A percentile compares a stretch with the other conserved stretches of the same genome.
Conservation (phyloP, 2,329 filamentous ascomycete species). For the Didymella pomorum region DNA sequence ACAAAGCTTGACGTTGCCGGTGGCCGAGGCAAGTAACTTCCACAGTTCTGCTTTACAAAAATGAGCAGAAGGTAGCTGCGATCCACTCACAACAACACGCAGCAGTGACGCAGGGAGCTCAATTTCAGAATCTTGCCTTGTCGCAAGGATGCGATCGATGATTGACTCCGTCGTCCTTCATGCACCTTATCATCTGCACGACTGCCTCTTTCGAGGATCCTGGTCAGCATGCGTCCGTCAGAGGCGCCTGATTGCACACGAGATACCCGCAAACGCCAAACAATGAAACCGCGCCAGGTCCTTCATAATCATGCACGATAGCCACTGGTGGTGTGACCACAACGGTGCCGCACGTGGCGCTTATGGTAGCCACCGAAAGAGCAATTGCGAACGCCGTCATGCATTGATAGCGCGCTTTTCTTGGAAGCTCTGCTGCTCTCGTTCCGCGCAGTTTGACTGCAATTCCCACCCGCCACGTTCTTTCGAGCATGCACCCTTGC, state of each 20-base stretch:
- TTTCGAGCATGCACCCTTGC: neutral
- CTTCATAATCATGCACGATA: neutral
- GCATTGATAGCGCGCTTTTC: neutral
- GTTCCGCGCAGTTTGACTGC: neutral
- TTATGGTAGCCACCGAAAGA: neutral
- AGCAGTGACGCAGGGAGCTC: neutral
- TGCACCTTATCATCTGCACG: constrained; percentile 1
- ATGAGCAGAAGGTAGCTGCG: neutral
- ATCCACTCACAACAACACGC: neutral
- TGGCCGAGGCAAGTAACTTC: neutral
- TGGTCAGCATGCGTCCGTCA: neutral
- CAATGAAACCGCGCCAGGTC: constrained; percentile 9
- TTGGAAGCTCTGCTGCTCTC: neutral
- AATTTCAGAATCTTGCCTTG: neutral
- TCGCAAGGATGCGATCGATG: constrained; percentile 1
- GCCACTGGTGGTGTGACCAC: constrained; percentile 3
- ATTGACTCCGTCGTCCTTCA: constrained; percentile 4
- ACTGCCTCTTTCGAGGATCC: constrained; percentile 1
- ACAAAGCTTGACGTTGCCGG: neutral
- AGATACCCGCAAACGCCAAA: neutral
- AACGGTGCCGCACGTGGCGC: constrained; percentile 9
- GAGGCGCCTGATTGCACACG: neutral
- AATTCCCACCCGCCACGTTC: neutral
- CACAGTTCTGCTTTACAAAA: neutral
- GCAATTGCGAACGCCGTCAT: neutral